These are phyloP conservation scores for Rhizoclosmatium globosum DNA, from an alignment of 192 early-diverging fungal genomes.

Conservation along the genomic window DNA sequence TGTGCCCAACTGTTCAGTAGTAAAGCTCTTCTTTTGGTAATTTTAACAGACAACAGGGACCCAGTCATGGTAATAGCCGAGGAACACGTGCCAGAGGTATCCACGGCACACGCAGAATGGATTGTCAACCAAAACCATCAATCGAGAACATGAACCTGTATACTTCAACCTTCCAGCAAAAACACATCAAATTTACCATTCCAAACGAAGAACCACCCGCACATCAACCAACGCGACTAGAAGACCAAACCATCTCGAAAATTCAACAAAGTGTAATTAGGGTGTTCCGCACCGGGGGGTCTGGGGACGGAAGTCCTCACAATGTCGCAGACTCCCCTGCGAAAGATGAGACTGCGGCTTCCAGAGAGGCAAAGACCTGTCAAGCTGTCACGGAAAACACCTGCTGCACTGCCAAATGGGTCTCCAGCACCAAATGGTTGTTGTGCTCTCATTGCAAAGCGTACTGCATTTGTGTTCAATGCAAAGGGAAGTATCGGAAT, in stretches of 20 bases:
- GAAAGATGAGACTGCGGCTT: neutral
- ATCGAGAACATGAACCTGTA: too few relatives aligned
- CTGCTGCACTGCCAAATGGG: neutral
- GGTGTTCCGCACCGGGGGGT: neutral
- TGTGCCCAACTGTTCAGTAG: neutral
- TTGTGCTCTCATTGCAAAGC: neutral
- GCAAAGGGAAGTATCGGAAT: neutral
- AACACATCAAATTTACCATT: neutral
- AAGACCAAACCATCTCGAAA: neutral
- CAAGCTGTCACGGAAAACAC: neutral
- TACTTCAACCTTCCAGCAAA: neutral
- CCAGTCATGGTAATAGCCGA: neutral
- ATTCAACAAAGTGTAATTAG: neutral
- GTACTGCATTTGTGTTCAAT: neutral
- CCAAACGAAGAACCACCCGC: neutral
- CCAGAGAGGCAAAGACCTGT: neutral
- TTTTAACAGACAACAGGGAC: neutral
- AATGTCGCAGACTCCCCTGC: neutral
- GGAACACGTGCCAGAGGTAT: too few relatives aligned
- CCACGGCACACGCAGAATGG: too few relatives aligned
- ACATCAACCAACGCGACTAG: neutral
- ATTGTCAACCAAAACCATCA: too few relatives aligned
- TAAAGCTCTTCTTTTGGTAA: conserved; percentile 8
- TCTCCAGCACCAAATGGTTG: neutral
- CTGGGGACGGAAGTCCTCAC: neutral